A percentile compares a stretch with the other conserved stretches of the same genome.
These are phyloP conservation scores for Neurospora discreta DNA, from an alignment of 495 filamentous ascomycete genomes.

Conservation along the genomic window DNA sequence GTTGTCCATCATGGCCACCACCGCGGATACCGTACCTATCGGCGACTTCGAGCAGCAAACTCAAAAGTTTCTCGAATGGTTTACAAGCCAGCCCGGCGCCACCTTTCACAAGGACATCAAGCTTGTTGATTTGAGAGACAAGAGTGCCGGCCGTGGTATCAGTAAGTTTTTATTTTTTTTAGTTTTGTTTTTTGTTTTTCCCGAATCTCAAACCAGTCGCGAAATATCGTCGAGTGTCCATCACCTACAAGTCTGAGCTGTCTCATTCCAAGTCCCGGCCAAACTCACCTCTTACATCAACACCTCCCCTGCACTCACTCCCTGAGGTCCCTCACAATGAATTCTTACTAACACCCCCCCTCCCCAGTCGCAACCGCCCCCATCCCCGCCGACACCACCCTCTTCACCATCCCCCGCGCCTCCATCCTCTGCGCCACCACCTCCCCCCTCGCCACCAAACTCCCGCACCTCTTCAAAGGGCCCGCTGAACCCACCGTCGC, in stretches of 20 bases:
- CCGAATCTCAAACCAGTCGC: too few species aligned
- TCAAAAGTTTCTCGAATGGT: constrained; percentile 32
- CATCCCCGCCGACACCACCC: constrained; percentile 31
- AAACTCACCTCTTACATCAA: too few species aligned
- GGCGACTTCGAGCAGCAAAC: constrained; percentile 23
- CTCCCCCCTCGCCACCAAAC: constrained; percentile 23
- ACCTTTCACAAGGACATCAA: constrained; percentile 34
- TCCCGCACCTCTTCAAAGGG: constrained; percentile 26
- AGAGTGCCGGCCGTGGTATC: constrained; percentile 34
- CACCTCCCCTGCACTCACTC: too few species aligned
- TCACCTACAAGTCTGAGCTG: too few species aligned
- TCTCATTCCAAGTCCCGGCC: too few species aligned
- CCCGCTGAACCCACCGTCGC: background rate
- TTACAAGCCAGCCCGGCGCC: constrained; percentile 30
- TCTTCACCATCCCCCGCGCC: constrained; percentile 37
- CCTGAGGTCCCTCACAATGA: too few species aligned
- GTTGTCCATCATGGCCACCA: background rate
- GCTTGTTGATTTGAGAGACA: constrained; percentile 30
- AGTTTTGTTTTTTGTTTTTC: background rate
- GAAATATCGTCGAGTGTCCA: background rate
- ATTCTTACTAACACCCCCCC: too few species aligned
- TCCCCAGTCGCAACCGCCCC: constrained; percentile 33
- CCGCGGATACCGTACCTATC: background rate
- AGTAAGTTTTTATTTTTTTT: constrained; percentile 14
- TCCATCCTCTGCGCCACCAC: constrained; percentile 34